A percentile compares a stretch with the other conserved stretches of the same genome.
These are phyloP conservation scores for Plasmodium blacklocki DNA, from an alignment of 169 alveolate genomes.

Conservation along the genomic window DNA sequence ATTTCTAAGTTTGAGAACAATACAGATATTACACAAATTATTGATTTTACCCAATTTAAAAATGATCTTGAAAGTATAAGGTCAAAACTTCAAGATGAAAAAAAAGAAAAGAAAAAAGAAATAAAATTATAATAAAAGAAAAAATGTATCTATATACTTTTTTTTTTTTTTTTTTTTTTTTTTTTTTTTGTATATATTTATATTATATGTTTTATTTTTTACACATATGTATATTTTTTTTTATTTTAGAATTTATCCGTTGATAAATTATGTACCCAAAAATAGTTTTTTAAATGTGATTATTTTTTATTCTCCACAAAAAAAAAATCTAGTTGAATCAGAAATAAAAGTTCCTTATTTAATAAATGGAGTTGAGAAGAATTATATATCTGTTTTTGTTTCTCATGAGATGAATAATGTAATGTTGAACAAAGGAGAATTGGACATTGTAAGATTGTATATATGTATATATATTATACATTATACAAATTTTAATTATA, in stretches of 20 bases:
- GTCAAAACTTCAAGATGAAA: not conserved
- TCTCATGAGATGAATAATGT: constrained; percentile 73
- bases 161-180: not conserved
- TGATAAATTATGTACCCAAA: constrained; percentile 56
- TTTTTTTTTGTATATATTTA: too few relatives aligned
- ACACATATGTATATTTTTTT: not conserved
- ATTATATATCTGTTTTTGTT: constrained; percentile 59
- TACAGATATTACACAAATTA: constrained; percentile 51
- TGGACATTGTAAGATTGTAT: constrained; percentile 43
- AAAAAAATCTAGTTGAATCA: constrained; percentile 22
- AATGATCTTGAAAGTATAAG: constrained; percentile 44
- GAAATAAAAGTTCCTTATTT: constrained; percentile 62
- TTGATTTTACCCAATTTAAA: constrained; percentile 71
- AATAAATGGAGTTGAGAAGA: constrained; percentile 72
- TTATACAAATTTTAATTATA: too few relatives aligned
- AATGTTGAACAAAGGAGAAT: constrained; percentile 42
- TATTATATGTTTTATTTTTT: too few relatives aligned
- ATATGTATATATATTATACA: not conserved
- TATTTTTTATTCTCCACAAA: constrained; percentile 64
- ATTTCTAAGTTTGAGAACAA: constrained; percentile 48
- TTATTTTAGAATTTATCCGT: constrained; percentile 38
- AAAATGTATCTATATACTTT: not conserved
- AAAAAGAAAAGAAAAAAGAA: not conserved
- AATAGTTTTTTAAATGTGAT: constrained; percentile 63
- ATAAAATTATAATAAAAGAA: not conserved